Conservation (phyloP, 2,329 filamentous ascomycete genomes). For the Fusarium compactum region DNA sequence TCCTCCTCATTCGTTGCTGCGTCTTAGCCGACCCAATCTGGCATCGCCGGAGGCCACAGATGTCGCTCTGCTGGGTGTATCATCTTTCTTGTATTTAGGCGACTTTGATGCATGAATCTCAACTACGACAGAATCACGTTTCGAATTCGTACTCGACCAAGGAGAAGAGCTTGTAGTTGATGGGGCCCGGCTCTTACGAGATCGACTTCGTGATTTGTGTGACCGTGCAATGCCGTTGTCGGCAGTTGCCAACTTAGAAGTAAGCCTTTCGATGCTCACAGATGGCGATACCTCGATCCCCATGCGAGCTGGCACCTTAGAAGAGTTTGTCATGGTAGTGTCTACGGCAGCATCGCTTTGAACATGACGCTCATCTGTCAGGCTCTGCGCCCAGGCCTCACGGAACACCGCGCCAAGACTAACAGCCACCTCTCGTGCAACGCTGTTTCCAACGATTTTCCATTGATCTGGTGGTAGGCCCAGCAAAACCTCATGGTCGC, state of each 20-base stretch:
- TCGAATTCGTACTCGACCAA: background rate
- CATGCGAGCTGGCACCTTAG: background rate
- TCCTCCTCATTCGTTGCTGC: slow-evolving; percentile 16
- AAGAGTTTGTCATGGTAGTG: background rate
- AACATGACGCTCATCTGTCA: slow-evolving; percentile 30
- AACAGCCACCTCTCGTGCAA: slow-evolving; percentile 75
- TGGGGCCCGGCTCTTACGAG: background rate
- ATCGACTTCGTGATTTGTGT: slow-evolving; percentile 17
- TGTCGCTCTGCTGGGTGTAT: slow-evolving; percentile 6
- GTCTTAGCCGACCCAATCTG: slow-evolving; percentile 31
- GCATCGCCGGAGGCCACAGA: background rate
- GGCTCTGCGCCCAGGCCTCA: slow-evolving; percentile 60
- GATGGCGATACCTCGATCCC: slow-evolving; percentile 27
- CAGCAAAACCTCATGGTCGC: slow-evolving; percentile 76
- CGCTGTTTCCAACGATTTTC: slow-evolving; percentile 80
- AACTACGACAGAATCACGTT: slow-evolving; percentile 17
- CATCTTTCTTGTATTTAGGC: background rate
- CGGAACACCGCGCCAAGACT: slow-evolving; percentile 73
- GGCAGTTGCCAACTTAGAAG: slow-evolving; percentile 13
- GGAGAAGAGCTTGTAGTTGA: slow-evolving; percentile 8
- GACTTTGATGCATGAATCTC: slow-evolving; percentile 30
- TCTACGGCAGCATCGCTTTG: background rate
- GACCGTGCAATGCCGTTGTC: background rate
- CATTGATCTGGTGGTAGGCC: slow-evolving; percentile 68
- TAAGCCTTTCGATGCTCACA: slow-evolving; percentile 10